These are phyloP conservation scores for Cadophora sp. DNA, from an alignment of 2,329 filamentous ascomycete genomes.

Conservation along the genomic window DNA sequence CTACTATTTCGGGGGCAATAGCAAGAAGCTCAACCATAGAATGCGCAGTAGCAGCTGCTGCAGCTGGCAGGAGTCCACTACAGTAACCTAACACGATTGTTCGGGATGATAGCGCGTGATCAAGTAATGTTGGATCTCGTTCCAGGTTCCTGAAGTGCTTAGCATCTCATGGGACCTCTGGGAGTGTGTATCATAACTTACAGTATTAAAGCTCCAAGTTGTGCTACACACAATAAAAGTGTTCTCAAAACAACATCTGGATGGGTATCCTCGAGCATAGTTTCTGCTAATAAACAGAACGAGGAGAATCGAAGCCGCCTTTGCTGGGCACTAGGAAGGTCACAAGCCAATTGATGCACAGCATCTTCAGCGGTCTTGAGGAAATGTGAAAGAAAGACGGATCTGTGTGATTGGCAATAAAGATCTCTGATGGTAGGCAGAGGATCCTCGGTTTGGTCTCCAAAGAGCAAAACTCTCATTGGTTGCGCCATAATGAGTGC, in stretches of 20 bases:
- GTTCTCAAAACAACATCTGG: background rate
- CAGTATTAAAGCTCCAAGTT: constrained; percentile 1
- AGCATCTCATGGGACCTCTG: background rate
- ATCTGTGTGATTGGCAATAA: background rate
- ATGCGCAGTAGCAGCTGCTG: background rate
- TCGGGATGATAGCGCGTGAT: background rate
- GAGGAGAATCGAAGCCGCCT: background rate
- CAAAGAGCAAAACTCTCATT: constrained; percentile 5
- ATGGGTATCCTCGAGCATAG: background rate
- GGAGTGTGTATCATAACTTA: background rate
- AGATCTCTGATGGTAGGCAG: background rate
- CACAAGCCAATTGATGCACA: background rate
- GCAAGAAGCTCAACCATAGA: constrained; percentile 1
- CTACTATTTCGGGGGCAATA: constrained; percentile 1
- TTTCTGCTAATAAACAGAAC: background rate
- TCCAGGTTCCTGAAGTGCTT: background rate
- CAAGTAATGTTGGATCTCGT: constrained; percentile 6
- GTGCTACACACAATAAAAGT: constrained; percentile 2
- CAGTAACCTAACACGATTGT: background rate
- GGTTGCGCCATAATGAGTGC: constrained; percentile 1
- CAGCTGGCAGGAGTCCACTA: background rate
- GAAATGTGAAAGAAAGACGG: constrained; percentile 1
- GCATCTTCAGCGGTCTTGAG: constrained; percentile 7
- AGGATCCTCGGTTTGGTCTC: background rate
- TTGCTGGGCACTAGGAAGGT: background rate